Evolutionary conservation across 805 yeast species (phyloP), one percentile per base, ranked within the genome.

Genomic region (Monosporozyma unispora): DNA sequence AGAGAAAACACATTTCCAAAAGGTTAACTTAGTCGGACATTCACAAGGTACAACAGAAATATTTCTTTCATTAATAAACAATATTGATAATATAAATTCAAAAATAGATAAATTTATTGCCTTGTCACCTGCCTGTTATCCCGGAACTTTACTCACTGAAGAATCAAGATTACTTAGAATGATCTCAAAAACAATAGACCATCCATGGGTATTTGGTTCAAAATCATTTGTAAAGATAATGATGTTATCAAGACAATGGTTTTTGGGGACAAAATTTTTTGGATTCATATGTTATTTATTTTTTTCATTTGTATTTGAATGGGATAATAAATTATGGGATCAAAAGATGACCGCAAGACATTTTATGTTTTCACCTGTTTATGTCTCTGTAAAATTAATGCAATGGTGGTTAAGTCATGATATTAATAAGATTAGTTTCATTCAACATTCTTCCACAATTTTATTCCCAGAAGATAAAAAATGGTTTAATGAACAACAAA

Each of bases 11-110:
- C 59, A 63, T 4, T 62, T 64, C 47, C 57, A 62, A 4, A 76
- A 80, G 57, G 58, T 90, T 8, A 73, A 83, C 1, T 65, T 91
- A 23, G 74, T 82, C 10, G 89, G 90, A 2, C 99, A 91, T 63
- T 87, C 95, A 14, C 98, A 93, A 66, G 98, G 98, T 1, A 88
- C 96, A 2, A 79, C 96, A 0, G 96, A 89, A 64, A 74, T 84
- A 0, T 84, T 88, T 51, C 68, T 86, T 57, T 78, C 88, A 45
- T 67, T 91, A 28, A 76, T 83, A 23, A 68, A 70, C 47, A 55
- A 55, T 31, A 45, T 33, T 42, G 49, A 50, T 23, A 49, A 47
- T 18, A 57, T 79, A 35, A 79, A 79, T 43, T 64, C 69, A 2
- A 80, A 80, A 53, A 65, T 91, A 8, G 82, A 81, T 47, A 74